Evolutionary conservation across 495 filamentous ascomycete species (phyloP).

Genomic region (Penicillium fimorum): DNA sequence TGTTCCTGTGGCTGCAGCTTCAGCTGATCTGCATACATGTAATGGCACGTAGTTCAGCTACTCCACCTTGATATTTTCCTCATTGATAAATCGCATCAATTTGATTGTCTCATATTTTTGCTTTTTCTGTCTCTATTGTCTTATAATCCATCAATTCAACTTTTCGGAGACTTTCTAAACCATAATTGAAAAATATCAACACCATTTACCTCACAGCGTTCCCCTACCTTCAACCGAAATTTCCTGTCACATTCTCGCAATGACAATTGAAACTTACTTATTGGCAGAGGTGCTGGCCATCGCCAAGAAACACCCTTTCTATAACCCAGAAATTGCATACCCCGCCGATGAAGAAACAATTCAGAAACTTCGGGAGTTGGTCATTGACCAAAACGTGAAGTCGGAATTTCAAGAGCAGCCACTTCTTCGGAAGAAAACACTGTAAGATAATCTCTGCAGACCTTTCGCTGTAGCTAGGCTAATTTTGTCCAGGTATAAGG

Average conservation of each 20-base stretch:
- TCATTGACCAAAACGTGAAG: background rate
- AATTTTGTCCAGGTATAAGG: slow-evolving; percentile 19
- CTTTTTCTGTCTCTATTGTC: background rate
- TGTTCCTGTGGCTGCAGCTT: no score
- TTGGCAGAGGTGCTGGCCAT: slow-evolving; percentile 26
- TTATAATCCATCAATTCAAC: background rate
- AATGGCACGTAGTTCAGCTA: no score
- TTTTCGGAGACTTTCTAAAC: background rate
- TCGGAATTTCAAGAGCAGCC: background rate
- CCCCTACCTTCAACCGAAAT: background rate
- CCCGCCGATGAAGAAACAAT: slow-evolving; percentile 17
- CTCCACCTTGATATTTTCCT: no score
- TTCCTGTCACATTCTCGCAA: background rate
- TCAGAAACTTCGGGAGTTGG: background rate
- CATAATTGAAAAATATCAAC: background rate
- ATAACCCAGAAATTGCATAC: slow-evolving; percentile 16
- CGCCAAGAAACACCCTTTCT: slow-evolving; percentile 33
- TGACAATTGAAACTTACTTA: background rate
- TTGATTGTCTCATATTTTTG: no score
- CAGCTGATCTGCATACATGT: no score
- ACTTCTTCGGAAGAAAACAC: background rate
- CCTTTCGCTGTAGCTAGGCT: background rate
- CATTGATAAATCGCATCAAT: no score
- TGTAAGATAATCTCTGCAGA: background rate
- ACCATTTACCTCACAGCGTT: background rate